Evolutionary conservation across 495 filamentous ascomycete genomes (phyloP), one percentile per base, ranked within the genome.

Genomic region (Aspergillus taichungensis): DNA sequence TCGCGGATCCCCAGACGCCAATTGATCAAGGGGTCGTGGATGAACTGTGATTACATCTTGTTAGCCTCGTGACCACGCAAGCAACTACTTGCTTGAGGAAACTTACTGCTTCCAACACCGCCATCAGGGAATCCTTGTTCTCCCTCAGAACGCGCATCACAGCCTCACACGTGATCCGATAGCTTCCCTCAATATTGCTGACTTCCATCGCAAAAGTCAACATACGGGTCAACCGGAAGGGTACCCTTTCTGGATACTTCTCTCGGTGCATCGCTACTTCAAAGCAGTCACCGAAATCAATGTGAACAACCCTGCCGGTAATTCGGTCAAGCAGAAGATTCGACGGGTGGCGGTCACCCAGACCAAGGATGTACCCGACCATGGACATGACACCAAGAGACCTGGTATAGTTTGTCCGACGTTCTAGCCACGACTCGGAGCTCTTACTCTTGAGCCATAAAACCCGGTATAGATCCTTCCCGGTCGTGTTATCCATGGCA

Each of bases 321-420:
- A 92, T 81, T 14, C 87, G 82, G 66, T 97, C 92, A 28, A 99
- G 79, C 80, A 99, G 90, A 57, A 99, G 72, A 57, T 99, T 99
- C 42, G 88, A 95, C 28, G 92, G 92, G 67, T 99, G 92, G 30
- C 92, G 81, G 62, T 99, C 92, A 29, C 92, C 92, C 35, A 99
- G 75, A 50, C 92, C 92, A 34, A 99, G 84, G 56, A 99, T 95
- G 59, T 99, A 97, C 44, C 92, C 92, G 7, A 96, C 92, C 91
- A 99, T 99, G n/a, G 89, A 95, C 92, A 97, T 99, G 46, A 96
- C 94, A 51, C 87, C 92, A 10, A 97, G 77, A 10, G 92, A 97
- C 43, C 92, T 84, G 33, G 94, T 97, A 68, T 97, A 99, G 56
- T 95, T 99, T 3, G 92, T 97, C 13, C 92, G 85, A 38, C 92